Conservation (phyloP, 139 green algal genomes). For the Chlorella sp. region DNA sequence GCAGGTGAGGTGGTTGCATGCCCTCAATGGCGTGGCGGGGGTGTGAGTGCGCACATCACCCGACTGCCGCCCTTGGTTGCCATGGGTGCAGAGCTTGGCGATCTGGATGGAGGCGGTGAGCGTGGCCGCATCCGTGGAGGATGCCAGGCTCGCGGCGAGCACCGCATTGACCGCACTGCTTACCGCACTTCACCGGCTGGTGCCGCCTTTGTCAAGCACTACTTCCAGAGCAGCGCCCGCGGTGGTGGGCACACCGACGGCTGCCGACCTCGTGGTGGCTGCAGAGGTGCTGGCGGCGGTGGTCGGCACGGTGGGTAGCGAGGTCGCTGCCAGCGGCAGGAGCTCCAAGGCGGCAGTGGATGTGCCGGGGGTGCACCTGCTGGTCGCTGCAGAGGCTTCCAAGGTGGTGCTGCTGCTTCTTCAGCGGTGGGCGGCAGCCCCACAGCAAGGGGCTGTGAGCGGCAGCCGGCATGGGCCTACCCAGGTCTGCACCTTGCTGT, state of each 20-base stretch:
- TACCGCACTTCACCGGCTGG: constrained; percentile 3
- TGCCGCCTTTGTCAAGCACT: background rate
- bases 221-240: background rate
- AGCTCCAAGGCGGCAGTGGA: constrained; percentile 8
- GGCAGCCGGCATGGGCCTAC: too few relatives aligned
- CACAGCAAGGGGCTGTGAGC: background rate
- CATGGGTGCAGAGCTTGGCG: background rate
- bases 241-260: background rate
- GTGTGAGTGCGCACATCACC: too few relatives aligned
- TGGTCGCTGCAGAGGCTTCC: constrained; percentile 14
- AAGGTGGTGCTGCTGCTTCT: constrained; percentile 28
- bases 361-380: constrained; percentile 5
- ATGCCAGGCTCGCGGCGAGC: constrained; percentile 26
- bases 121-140: constrained; percentile 35
- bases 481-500: too few relatives aligned
- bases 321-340: background rate
- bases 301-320: background rate
- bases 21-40: too few relatives aligned
- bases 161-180: constrained; percentile 28
- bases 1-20: background rate
- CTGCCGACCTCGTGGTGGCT: background rate
- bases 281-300: background rate
- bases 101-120: constrained; percentile 28
- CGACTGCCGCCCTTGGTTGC: too few relatives aligned
- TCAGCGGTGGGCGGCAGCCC: constrained; percentile 15